A percentile compares a stretch with the other conserved stretches of the same genome.
Evolutionary conservation across 2,329 filamentous ascomycete species (phyloP).

Genomic region (Chaetomium strumarium): DNA sequence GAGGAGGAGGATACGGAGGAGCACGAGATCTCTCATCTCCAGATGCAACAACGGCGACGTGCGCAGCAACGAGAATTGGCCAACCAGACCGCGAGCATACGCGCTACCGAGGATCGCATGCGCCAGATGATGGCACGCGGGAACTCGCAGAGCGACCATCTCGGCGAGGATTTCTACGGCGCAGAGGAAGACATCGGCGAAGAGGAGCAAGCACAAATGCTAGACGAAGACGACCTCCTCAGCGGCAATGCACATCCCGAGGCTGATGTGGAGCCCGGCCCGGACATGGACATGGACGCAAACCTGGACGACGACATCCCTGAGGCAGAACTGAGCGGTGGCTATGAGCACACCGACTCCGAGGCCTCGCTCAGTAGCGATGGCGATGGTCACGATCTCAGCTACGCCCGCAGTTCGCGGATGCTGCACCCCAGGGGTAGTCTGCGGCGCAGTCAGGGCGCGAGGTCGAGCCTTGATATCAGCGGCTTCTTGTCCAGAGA

Average conservation of each 20-base stretch:
- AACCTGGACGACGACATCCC: slow-evolving; percentile 68
- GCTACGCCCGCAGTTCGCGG: slow-evolving; percentile 16
- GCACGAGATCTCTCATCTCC: slow-evolving; percentile 21
- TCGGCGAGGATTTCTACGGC: slow-evolving; percentile 44
- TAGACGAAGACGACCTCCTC: slow-evolving; percentile 57
- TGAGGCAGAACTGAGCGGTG: slow-evolving; percentile 50
- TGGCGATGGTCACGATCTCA: slow-evolving; percentile 28
- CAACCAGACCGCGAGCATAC: slow-evolving; percentile 46
- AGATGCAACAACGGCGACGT: slow-evolving; percentile 12
- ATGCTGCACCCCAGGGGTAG: slow-evolving; percentile 18
- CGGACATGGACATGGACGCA: slow-evolving; percentile 56
- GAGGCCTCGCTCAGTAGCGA: slow-evolving; percentile 56
- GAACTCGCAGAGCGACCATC: slow-evolving; percentile 29
- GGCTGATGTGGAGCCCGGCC: slow-evolving; percentile 25
- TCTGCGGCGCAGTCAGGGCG: slow-evolving; percentile 27
- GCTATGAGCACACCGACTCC: slow-evolving; percentile 74
- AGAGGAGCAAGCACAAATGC: slow-evolving; percentile 51
- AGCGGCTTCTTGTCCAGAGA: slow-evolving; percentile 51
- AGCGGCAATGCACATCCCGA: slow-evolving; percentile 30
- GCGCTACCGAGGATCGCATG: slow-evolving; percentile 56
- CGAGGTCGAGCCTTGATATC: slow-evolving; percentile 50
- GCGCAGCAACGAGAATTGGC: slow-evolving; percentile 39
- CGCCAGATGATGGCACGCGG: slow-evolving; percentile 52
- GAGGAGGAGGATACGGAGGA: slow-evolving; percentile 28
- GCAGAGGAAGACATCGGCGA: slow-evolving; percentile 42